These are phyloP conservation scores for Russula compacta DNA, from an alignment of 768 basidiomycete genomes.

Conservation along the genomic window DNA sequence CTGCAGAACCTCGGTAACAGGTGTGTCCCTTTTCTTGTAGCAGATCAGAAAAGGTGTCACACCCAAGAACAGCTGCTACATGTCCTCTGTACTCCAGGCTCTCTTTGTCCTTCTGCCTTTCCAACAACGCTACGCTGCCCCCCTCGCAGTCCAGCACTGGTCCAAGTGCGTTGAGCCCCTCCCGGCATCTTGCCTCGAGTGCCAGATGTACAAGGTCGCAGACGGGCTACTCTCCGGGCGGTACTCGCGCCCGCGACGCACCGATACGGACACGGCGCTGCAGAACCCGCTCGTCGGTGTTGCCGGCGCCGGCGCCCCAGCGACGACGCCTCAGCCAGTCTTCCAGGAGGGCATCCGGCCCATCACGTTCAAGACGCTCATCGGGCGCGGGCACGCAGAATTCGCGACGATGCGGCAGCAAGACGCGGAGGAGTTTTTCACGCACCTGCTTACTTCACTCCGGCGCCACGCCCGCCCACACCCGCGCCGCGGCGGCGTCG, in stretches of 20 bases:
- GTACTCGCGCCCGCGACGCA: conserved; percentile 59
- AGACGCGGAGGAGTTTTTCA: conserved; percentile 92
- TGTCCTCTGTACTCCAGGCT: conserved; percentile 87
- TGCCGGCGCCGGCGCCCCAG: conserved; percentile 7
- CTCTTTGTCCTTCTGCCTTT: conserved; percentile 77
- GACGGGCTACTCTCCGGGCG: conserved; percentile 91
- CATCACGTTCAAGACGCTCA: conserved; percentile 73
- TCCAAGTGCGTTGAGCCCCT: conserved; percentile 51
- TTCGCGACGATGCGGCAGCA: conserved; percentile 97
- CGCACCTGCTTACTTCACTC: conserved; percentile 66
- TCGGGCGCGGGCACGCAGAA: conserved; percentile 89
- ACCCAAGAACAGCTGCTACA: conserved; percentile 67
- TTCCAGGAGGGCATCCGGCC: conserved; percentile 87
- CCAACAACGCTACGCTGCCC: conserved; percentile 55
- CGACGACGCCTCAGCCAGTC: conserved; percentile 32
- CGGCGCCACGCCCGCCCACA: conserved; percentile 53
- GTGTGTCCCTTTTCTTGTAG: conserved; percentile 25
- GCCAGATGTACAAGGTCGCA: conserved; percentile 87
- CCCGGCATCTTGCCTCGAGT: conserved; percentile 85
- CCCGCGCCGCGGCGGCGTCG: not conserved
- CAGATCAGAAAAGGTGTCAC: not conserved
- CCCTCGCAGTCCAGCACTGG: conserved; percentile 41
- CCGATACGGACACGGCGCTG: conserved; percentile 21
- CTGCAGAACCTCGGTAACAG: conserved; percentile 90
- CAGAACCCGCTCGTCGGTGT: conserved; percentile 31